Base-by-base conservation (phyloP, 2,329 filamentous ascomycete genomes). In the Cordyceps farinosa region DNA sequence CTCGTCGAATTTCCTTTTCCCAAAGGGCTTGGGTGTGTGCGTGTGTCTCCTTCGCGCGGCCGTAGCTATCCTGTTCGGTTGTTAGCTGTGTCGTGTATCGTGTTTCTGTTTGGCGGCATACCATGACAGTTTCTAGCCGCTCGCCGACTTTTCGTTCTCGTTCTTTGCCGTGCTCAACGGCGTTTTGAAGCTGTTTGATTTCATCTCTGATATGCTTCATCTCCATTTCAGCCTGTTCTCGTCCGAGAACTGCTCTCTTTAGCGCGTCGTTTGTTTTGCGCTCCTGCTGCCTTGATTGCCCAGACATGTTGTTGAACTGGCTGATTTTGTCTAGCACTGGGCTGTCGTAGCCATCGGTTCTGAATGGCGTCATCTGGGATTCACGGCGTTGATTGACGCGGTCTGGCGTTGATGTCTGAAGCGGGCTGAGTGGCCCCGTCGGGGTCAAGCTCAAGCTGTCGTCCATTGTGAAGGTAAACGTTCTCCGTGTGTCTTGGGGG, bases 201-300 rank as follows among this genome's bases (percentile, higher is more conserved):
- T 91, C 89, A 9, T 90, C 87, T 65, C 82, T 82, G 69, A 85
- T 82, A 48, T 82, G 81, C 66, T 84, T 82, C 77, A 87, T 81
- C 69, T 91, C 88, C n/a, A 77, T 78, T 76, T 91, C 89, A 13
- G 88, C 87, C 75, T 90, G 87, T 71, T 92, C 89, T 50, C 88
- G 82, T 15, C 87, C 88, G 54, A 89, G 72, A 80, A 88, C 85
- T 66, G 87, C 87, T 54, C 87, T 83, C 73, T 87, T 87, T 17
- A 89, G 76, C 36, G 87, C 87, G 38, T 89, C 87, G 68, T 84
- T 86, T 54, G 80, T 85, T 74, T 85, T 88, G 69, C 86, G 82
- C 72, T 88, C 86, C 60, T 87, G 77, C 54, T 86, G 82, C 69
- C 85, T 87, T 40, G 83, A 82, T 73, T 84, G 80, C 67, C 81